Percentiles rank a stretch among this genome's conserved stretches.
Evolutionary conservation across 2,329 filamentous ascomycete genomes (phyloP).

Genomic region (Pyricularia pennisetigena): DNA sequence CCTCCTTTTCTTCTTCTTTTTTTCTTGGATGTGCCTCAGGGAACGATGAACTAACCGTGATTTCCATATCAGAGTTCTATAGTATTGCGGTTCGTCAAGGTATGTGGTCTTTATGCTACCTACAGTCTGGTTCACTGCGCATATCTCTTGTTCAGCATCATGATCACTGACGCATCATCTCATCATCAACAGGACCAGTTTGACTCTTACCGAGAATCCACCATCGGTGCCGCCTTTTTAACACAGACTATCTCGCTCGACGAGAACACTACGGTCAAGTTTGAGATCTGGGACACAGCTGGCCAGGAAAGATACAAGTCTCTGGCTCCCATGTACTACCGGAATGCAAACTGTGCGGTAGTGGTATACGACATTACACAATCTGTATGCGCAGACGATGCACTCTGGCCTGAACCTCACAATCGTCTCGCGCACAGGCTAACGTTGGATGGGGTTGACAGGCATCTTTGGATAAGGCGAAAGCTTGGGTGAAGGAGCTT

Average conservation of each 20-base stretch:
- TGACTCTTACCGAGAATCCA: slow-evolving; percentile 92
- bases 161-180: slow-evolving; percentile 2
- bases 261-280: slow-evolving; percentile 97
- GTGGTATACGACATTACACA: slow-evolving; percentile 99
- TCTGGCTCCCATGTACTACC: slow-evolving; percentile 97
- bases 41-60: not conserved
- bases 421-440: not conserved
- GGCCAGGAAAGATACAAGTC: slow-evolving; percentile 99
- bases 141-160: not conserved
- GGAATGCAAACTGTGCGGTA: slow-evolving; percentile 98
- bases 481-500: slow-evolving; percentile 98
- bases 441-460: slow-evolving; percentile 25
- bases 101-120: slow-evolving; percentile 28
- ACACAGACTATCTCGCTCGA: slow-evolving; percentile 98
- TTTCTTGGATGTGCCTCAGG: not conserved
- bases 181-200: slow-evolving; percentile 73
- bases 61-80: slow-evolving; percentile 67
- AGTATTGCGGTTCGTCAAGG: slow-evolving; percentile 96
- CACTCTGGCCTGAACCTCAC: slow-evolving; percentile 3
- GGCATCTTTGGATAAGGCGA: slow-evolving; percentile 97
- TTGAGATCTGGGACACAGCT: slow-evolving; percentile 99
- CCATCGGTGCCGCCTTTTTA: slow-evolving; percentile 95
- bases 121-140: not conserved
- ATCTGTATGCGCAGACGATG: slow-evolving; percentile 55
- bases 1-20: no score